These are phyloP conservation scores for Aureobasidium namibiae DNA, from an alignment of 2,329 filamentous ascomycete species.

Conservation along the genomic window DNA sequence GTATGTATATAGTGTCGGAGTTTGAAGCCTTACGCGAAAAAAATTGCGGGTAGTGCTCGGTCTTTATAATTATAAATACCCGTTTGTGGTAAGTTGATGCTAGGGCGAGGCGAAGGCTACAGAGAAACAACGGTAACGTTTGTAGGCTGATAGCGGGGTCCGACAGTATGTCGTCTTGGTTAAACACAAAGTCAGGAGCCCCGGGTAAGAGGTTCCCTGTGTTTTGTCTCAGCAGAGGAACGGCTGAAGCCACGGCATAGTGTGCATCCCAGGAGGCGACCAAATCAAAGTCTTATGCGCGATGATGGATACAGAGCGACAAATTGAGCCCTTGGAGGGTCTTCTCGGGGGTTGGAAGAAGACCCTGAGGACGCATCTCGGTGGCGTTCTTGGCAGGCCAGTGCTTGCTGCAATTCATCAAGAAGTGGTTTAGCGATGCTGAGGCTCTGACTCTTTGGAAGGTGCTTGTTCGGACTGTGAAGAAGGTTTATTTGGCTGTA, in stretches of 20 bases:
- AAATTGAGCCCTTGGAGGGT: background rate
- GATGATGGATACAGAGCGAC: background rate
- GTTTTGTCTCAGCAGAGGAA: background rate
- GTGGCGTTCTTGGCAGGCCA: slow-evolving; percentile 9
- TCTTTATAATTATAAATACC: slow-evolving; percentile 11
- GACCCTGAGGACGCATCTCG: slow-evolving; percentile 4
- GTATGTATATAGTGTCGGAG: background rate
- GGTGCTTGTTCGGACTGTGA: background rate
- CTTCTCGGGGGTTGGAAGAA: background rate
- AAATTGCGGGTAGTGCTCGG: slow-evolving; percentile 1
- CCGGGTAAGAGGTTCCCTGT: slow-evolving; percentile 1
- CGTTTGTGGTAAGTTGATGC: background rate
- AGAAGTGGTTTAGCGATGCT: background rate
- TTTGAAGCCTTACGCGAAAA: background rate
- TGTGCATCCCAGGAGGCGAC: background rate
- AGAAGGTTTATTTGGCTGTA: no score
- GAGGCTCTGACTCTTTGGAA: background rate
- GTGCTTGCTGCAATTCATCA: background rate
- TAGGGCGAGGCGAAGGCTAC: slow-evolving; percentile 7
- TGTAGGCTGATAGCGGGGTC: background rate
- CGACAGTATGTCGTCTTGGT: background rate
- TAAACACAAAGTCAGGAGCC: background rate
- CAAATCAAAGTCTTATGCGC: background rate
- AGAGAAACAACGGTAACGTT: slow-evolving; percentile 1
- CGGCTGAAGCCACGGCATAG: background rate